These are phyloP conservation scores for Aspergillus conjunctus DNA, from an alignment of 495 filamentous ascomycete genomes.

Conservation along the genomic window DNA sequence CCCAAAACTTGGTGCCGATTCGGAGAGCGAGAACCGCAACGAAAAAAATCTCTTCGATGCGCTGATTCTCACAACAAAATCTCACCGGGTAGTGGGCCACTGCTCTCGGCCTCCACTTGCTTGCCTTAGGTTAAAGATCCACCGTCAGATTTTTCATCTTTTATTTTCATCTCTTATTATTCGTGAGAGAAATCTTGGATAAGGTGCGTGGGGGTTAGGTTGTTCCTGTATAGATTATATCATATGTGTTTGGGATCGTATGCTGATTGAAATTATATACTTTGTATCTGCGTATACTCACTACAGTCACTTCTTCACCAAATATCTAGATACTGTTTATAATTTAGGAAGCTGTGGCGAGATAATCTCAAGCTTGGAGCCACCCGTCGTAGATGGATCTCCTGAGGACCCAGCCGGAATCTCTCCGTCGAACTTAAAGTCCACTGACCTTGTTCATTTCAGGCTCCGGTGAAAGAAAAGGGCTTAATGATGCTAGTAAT, in stretches of 20 bases:
- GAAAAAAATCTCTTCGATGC: slow-evolving; percentile 10
- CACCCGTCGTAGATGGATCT: neutral
- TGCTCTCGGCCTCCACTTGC: slow-evolving; percentile 1
- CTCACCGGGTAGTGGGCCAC: slow-evolving; percentile 21
- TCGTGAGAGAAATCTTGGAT: too few relatives aligned
- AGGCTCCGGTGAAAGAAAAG: slow-evolving; percentile 15
- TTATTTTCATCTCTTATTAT: too few relatives aligned
- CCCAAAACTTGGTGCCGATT: slow-evolving; percentile 27
- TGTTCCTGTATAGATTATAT: too few relatives aligned
- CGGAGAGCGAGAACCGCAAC: slow-evolving; percentile 3
- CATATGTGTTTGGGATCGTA: too few relatives aligned
- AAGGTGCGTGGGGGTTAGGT: too few relatives aligned
- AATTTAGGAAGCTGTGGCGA: neutral
- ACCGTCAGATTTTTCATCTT: slow-evolving; percentile 9
- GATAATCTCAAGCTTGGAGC: neutral
- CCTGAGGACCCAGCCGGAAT: slow-evolving; percentile 7
- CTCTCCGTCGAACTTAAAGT: slow-evolving; percentile 7
- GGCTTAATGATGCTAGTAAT: too few relatives aligned
- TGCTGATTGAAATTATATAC: too few relatives aligned
- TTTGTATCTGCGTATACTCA: too few relatives aligned
- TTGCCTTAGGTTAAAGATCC: slow-evolving; percentile 9
- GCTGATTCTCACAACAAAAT: too few relatives aligned
- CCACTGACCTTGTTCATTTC: slow-evolving; percentile 15
- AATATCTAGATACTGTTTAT: too few relatives aligned
- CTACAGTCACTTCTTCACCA: too few relatives aligned